Evolutionary conservation across 202 grass and related monocot species (phyloP).

Genomic region (Setaria viridis): DNA sequence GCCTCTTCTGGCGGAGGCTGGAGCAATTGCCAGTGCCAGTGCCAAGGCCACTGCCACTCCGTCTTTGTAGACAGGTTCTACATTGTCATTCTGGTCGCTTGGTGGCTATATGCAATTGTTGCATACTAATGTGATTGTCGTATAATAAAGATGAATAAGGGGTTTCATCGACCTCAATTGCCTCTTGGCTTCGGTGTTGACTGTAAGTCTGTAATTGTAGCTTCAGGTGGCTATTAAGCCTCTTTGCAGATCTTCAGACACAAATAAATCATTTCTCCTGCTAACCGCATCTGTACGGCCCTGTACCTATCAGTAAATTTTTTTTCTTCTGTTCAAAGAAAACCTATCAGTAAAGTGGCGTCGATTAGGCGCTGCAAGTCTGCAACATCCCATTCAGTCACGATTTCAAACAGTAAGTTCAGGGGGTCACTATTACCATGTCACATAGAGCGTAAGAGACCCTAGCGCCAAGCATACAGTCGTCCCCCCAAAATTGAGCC

Average conservation of each 20-base stretch:
- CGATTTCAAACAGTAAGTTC: not conserved
- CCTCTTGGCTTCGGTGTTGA: too few relatives aligned
- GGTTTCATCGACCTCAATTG: not conserved
- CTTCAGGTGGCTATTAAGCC: not conserved
- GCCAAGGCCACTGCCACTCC: constrained; percentile 20
- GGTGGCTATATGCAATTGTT: not conserved
- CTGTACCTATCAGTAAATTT: not conserved
- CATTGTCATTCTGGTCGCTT: not conserved
- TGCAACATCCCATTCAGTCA: not conserved
- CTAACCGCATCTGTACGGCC: not conserved
- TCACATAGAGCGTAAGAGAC: too few relatives aligned
- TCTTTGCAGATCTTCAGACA: not conserved
- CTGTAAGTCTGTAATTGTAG: not conserved
- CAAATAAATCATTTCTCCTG: not conserved
- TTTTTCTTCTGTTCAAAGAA: too few relatives aligned
- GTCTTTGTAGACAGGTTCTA: constrained; percentile 9
- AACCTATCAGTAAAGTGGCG: too few relatives aligned
- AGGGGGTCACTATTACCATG: not conserved
- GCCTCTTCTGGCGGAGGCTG: constrained; percentile 71
- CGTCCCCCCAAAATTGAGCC: too few relatives aligned
- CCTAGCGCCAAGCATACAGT: not conserved
- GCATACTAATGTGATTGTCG: not conserved
- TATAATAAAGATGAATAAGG: constrained; percentile 19
- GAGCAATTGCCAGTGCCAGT: constrained; percentile 36
- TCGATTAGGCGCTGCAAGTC: too few relatives aligned